phyloP scores from a whole-genome alignment of 441 rosid species.

The Melianthus villosus region DNA sequence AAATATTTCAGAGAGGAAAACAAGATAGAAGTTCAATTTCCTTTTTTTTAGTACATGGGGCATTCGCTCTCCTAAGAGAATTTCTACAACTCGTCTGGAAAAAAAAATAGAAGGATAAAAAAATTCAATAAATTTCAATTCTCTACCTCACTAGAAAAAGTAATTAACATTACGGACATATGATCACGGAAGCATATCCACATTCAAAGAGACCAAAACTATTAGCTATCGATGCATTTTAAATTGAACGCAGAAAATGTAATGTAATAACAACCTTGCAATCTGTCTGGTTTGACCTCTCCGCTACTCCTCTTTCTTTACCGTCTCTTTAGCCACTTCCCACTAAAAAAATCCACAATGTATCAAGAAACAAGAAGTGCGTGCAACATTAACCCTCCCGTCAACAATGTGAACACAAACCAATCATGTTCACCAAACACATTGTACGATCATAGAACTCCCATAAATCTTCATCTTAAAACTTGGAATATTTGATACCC shows the following conservation, averaged over 20 bases:
- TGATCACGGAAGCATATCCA: neutral
- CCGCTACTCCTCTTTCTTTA: conserved; percentile 31
- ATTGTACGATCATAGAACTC: neutral
- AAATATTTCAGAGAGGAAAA: too few species aligned
- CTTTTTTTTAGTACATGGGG: too few species aligned
- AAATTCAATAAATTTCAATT: neutral
- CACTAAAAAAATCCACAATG: conserved; percentile 1
- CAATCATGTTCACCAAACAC: neutral
- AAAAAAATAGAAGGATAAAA: neutral
- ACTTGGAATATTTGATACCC: neutral
- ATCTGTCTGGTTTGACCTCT: conserved; percentile 35
- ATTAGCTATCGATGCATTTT: too few species aligned
- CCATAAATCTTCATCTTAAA: too few species aligned
- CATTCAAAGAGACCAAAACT: neutral
- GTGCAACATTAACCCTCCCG: neutral
- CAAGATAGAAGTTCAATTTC: too few species aligned
- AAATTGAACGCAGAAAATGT: too few species aligned
- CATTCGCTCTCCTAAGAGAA: too few species aligned
- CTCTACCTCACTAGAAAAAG: neutral
- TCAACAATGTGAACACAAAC: neutral
- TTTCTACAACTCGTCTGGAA: neutral
- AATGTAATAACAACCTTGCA: conserved; percentile 66
- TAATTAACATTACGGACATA: neutral
- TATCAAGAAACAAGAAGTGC: neutral
- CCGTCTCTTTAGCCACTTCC: conserved; percentile 34